A percentile compares a stretch with the other conserved stretches of the same genome.
These are phyloP conservation scores for Malus hybrid DNA, from an alignment of 331 rosid genomes.

Conservation along the genomic window DNA sequence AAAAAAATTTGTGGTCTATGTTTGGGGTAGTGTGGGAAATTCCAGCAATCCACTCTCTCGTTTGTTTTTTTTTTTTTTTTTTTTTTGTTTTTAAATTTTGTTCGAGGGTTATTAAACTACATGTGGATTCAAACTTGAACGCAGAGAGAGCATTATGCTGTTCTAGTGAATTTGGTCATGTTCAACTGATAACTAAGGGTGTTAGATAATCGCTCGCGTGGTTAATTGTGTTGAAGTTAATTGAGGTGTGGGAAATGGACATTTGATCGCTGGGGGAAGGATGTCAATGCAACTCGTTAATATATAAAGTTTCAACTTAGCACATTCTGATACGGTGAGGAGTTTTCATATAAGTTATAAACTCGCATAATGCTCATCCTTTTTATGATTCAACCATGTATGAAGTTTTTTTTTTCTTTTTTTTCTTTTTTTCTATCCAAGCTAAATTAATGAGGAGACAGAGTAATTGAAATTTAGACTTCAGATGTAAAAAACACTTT, in stretches of 20 bases:
- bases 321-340: not conserved
- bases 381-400: too few species aligned
- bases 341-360: not conserved
- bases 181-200: not conserved
- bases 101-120: not conserved
- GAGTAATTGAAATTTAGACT: too few species aligned
- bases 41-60: not conserved
- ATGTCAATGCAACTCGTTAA: not conserved
- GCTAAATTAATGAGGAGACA: too few species aligned
- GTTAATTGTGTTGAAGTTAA: not conserved
- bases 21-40: not conserved
- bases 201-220: not conserved
- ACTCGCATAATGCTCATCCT: too few species aligned
- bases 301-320: not conserved
- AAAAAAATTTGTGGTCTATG: not conserved
- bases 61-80: too few species aligned
- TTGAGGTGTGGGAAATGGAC: too few species aligned
- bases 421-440: too few species aligned
- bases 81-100: too few species aligned
- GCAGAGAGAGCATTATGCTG: too few species aligned
- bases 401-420: too few species aligned
- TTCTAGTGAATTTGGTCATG: too few species aligned
- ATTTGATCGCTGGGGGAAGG: not conserved
- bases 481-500: too few species aligned
- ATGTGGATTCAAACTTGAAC: not conserved